These are phyloP conservation scores for Pelargonium fulgidum DNA, from an alignment of 441 rosid species.

Conservation along the genomic window DNA sequence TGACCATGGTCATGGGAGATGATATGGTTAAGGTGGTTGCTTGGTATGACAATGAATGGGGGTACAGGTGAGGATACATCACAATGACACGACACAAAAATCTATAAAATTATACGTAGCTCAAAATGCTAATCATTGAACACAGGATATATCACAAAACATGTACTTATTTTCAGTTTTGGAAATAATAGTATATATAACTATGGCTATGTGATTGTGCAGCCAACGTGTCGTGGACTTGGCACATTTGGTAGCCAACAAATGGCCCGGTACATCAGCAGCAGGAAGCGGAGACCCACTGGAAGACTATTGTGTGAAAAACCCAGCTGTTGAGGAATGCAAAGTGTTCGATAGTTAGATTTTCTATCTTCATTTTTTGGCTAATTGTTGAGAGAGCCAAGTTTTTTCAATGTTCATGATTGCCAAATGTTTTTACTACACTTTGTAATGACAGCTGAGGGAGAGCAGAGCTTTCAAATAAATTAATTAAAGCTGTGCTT, in stretches of 20 bases:
- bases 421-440: too few species aligned
- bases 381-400: too few species aligned
- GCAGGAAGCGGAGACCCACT: constrained; percentile 78
- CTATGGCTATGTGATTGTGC: constrained; percentile 19
- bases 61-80: constrained; percentile 55
- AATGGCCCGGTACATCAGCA: constrained; percentile 65
- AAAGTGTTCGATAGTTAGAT: constrained; percentile 41
- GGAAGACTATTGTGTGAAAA: constrained; percentile 90
- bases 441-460: too few species aligned
- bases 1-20: constrained; percentile 96
- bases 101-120: too few species aligned
- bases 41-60: constrained; percentile 99
- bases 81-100: too few species aligned
- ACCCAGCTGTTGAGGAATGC: constrained; percentile 85
- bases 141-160: too few species aligned
- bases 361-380: not conserved
- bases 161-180: not conserved
- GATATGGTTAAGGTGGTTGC: constrained; percentile 98
- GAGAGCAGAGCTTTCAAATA: too few species aligned
- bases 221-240: constrained; percentile 98
- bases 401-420: too few species aligned
- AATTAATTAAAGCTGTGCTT: too few species aligned
- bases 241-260: constrained; percentile 80
- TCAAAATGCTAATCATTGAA: too few species aligned
- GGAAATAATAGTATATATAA: not conserved